phyloP scores from a whole-genome alignment of 2,329 filamentous ascomycete genomes.

The Colletotrichum zoysiae region DNA sequence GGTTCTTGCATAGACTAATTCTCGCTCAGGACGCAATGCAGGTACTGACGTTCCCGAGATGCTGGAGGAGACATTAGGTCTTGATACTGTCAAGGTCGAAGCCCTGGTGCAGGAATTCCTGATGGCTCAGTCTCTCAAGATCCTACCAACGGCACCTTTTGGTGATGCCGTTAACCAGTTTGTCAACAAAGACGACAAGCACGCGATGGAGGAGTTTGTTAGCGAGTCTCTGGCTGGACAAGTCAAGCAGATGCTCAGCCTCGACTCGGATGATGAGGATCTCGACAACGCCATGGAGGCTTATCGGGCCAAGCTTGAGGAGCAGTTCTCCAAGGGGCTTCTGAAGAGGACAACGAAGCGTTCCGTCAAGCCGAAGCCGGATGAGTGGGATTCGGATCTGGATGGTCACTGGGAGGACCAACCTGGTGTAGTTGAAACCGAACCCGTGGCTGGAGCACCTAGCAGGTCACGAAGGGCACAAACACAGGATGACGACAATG shows the following conservation, averaged over 20 bases:
- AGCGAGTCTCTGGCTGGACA: slow-evolving; percentile 78
- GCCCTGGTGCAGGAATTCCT: slow-evolving; percentile 91
- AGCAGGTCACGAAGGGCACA: slow-evolving; percentile 39
- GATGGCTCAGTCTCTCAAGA: slow-evolving; percentile 87
- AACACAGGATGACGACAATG: slow-evolving; percentile 61
- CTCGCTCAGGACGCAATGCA: slow-evolving; percentile 54
- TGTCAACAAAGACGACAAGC: slow-evolving; percentile 94
- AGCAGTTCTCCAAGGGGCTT: slow-evolving; percentile 75
- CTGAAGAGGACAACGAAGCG: slow-evolving; percentile 62
- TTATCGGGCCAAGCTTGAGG: slow-evolving; percentile 77
- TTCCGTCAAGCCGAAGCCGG: slow-evolving; percentile 80
- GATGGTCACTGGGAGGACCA: slow-evolving; percentile 89
- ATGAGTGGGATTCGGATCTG: slow-evolving; percentile 88
- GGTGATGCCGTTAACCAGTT: slow-evolving; percentile 94
- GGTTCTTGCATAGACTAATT: slow-evolving; percentile 8
- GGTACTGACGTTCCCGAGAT: slow-evolving; percentile 73
- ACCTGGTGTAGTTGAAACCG: slow-evolving; percentile 72
- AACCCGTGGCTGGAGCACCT: slow-evolving; percentile 50
- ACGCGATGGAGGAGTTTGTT: slow-evolving; percentile 87
- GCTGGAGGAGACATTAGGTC: slow-evolving; percentile 69
- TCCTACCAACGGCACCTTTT: slow-evolving; percentile 92
- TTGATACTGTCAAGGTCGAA: slow-evolving; percentile 88
- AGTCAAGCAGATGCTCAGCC: slow-evolving; percentile 75
- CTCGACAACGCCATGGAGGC: slow-evolving; percentile 80
- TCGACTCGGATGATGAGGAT: slow-evolving; percentile 77